Percentiles rank a stretch among this genome's conserved stretches.
Evolutionary conservation across 257 asterid species (phyloP).

Genomic region (Solanum chiquidenum): DNA sequence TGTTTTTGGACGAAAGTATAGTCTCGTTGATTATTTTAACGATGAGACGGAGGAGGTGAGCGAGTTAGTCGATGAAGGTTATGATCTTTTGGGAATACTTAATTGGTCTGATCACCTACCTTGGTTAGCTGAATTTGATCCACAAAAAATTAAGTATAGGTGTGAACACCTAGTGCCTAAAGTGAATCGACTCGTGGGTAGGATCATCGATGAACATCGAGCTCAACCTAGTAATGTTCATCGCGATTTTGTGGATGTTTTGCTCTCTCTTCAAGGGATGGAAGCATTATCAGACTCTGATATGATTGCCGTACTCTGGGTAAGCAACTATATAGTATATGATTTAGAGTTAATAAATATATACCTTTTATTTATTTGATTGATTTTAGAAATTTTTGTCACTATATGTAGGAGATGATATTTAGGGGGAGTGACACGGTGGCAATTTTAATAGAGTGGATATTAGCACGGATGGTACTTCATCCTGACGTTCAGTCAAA

Average conservation of each 20-base stretch:
- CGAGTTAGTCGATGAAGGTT: constrained; percentile 53
- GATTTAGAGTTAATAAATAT: not conserved
- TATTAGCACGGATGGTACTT: constrained; percentile 14
- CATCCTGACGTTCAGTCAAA: constrained; percentile 14
- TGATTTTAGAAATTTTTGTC: not conserved
- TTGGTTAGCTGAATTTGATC: constrained; percentile 41
- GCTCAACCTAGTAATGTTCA: not conserved
- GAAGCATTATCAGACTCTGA: constrained; percentile 7
- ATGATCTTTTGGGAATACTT: constrained; percentile 46
- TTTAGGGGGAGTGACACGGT: constrained; percentile 28
- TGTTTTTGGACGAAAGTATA: constrained; percentile 45
- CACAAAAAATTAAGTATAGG: constrained; percentile 19
- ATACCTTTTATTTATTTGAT: not conserved
- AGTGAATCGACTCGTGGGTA: constrained; percentile 32
- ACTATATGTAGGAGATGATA: constrained; percentile 21
- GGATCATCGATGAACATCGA: constrained; percentile 33
- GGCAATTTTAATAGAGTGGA: constrained; percentile 23
- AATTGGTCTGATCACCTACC: constrained; percentile 63
- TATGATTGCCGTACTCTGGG: constrained; percentile 22
- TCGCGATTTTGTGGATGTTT: constrained; percentile 14
- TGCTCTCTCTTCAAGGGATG: not conserved
- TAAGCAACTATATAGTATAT: not conserved
- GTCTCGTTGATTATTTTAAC: constrained; percentile 5
- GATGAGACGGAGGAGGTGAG: constrained; percentile 24
- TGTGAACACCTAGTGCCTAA: constrained; percentile 38